Percentiles rank a stretch among this genome's conserved stretches.
These are phyloP conservation scores for Hysterium pulicare DNA, from an alignment of 2,329 filamentous ascomycete genomes.

Conservation along the genomic window DNA sequence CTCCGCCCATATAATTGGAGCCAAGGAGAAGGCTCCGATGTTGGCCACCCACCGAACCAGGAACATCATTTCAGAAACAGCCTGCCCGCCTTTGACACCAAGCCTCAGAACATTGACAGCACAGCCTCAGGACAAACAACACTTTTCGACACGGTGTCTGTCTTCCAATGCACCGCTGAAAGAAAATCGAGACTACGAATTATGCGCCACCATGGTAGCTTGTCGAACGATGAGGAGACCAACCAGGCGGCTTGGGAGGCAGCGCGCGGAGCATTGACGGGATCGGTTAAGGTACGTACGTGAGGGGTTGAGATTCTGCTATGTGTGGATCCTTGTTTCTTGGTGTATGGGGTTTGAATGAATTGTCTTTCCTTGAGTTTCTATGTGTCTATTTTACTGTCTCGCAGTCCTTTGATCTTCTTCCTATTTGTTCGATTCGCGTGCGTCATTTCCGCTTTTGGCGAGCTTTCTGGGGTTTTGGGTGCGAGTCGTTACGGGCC, in stretches of 20 bases:
- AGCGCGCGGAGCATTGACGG: conserved; percentile 61
- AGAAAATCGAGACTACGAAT: not conserved
- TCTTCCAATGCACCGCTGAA: not conserved
- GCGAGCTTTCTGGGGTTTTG: too few species aligned
- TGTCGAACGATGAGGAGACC: conserved; percentile 52
- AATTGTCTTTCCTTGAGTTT: not conserved
- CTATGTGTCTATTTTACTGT: not conserved
- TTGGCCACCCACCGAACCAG: too few species aligned
- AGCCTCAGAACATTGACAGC: too few species aligned
- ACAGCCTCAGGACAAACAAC: too few species aligned
- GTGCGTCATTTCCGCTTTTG: too few species aligned
- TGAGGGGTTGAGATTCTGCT: too few species aligned
- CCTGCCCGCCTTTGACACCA: conserved; percentile 1
- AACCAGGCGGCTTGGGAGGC: conserved; percentile 70
- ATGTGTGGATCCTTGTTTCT: not conserved
- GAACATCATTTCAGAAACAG: too few species aligned
- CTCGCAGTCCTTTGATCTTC: not conserved
- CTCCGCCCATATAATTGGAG: not conserved
- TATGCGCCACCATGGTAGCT: conserved; percentile 1
- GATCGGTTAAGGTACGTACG: conserved; percentile 67
- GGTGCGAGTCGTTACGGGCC: too few species aligned
- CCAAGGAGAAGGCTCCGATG: too few species aligned
- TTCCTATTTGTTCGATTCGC: conserved; percentile 2
- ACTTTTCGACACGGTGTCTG: not conserved
- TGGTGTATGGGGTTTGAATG: not conserved